Evolutionary conservation across 1,284 basidiomycete species (phyloP).

Genomic region (Phellopilus nigrolimitatus): DNA sequence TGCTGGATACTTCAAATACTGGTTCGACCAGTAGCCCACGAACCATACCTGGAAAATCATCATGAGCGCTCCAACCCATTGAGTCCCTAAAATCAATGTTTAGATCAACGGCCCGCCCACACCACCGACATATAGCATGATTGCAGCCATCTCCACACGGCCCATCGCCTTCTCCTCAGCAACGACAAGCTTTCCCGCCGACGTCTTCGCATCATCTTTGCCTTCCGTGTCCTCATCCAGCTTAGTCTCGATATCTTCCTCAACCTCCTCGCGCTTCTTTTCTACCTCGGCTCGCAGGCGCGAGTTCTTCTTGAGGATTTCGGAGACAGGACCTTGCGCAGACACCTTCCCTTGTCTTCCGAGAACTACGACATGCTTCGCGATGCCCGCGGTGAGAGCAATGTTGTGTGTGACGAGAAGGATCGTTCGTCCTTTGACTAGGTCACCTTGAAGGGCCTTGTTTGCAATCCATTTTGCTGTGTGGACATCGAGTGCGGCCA

Average conservation of each 20-base stretch:
- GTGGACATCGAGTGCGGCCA: conserved; percentile 42
- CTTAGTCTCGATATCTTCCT: conserved; percentile 18
- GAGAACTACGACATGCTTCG: conserved; percentile 37
- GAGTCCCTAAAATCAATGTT: conserved; percentile 4
- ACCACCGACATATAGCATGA: conserved; percentile 13
- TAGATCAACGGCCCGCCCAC: conserved; percentile 20
- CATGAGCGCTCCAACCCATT: neutral
- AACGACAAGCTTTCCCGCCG: conserved; percentile 32
- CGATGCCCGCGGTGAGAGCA: conserved; percentile 35
- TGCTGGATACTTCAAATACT: conserved; percentile 30
- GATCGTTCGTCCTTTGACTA: conserved; percentile 39
- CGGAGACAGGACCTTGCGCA: conserved; percentile 23
- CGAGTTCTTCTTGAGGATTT: conserved; percentile 26
- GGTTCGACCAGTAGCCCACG: conserved; percentile 37
- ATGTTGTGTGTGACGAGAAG: conserved; percentile 43
- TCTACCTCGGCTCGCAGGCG: conserved; percentile 22
- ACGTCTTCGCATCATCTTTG: conserved; percentile 16
- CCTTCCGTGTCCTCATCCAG: conserved; percentile 5
- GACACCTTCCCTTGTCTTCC: conserved; percentile 26
- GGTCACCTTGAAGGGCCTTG: conserved; percentile 37
- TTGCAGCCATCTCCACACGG: conserved; percentile 30
- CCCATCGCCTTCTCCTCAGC: conserved; percentile 42
- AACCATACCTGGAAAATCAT: conserved; percentile 28
- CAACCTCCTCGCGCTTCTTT: conserved; percentile 17
- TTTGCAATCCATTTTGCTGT: conserved; percentile 43